Percentiles rank a stretch among this genome's conserved stretches.
Conservation (phyloP, 768 basidiomycete species). For the Leccinellum albellum region DNA sequence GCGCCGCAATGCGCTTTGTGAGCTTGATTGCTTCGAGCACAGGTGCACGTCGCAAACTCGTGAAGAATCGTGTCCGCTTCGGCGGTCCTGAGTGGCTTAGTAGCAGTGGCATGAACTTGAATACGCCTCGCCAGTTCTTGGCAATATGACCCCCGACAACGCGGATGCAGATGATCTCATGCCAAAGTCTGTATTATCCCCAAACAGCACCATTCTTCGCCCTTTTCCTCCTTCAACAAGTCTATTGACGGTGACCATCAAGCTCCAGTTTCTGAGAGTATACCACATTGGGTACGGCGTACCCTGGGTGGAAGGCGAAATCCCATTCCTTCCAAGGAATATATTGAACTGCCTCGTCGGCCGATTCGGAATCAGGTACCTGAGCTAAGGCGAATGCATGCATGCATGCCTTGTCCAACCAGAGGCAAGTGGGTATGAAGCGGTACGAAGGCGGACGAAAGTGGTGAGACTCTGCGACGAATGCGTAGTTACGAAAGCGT, state of each 20-base stretch:
- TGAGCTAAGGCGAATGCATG: too few species aligned
- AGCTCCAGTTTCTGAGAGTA: background rate
- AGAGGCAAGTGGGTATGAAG: conserved; percentile 53
- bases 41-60: conserved; percentile 35
- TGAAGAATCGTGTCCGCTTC: conserved; percentile 32
- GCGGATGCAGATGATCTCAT: background rate
- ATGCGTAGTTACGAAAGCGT: too few species aligned
- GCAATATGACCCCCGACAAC: conserved; percentile 36
- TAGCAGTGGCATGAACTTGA: conserved; percentile 15
- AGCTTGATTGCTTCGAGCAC: conserved; percentile 41
- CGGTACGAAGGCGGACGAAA: too few species aligned
- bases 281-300: conserved; percentile 38
- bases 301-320: conserved; percentile 24
- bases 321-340: conserved; percentile 40
- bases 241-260: conserved; percentile 5
- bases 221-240: conserved; percentile 30
- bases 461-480: too few species aligned
- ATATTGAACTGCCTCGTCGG: conserved; percentile 41
- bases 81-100: background rate
- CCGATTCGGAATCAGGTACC: conserved; percentile 37
- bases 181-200: conserved; percentile 23
- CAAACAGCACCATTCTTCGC: conserved; percentile 30
- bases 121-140: conserved; percentile 38
- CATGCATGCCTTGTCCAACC: conserved; percentile 58
- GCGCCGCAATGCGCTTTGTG: conserved; percentile 33